Conservation (phyloP, 2,329 filamentous ascomycete genomes). For the Sarocladiaceae sp. region DNA sequence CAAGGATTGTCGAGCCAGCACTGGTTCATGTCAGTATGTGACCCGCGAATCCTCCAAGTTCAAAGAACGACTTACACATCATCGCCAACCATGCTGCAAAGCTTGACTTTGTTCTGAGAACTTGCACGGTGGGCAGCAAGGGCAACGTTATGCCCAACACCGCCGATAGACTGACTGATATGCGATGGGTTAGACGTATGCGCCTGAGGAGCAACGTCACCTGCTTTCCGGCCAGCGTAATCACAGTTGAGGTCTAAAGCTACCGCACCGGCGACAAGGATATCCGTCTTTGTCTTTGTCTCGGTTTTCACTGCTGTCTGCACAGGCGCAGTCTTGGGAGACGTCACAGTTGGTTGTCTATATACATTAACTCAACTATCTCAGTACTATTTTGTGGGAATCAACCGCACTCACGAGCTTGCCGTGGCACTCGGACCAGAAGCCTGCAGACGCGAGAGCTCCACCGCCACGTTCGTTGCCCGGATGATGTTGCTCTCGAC, state of each 20-base stretch:
- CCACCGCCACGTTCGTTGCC: slow-evolving; percentile 48
- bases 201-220: slow-evolving; percentile 38
- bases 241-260: slow-evolving; percentile 86
- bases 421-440: slow-evolving; percentile 20
- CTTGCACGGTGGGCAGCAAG: slow-evolving; percentile 68
- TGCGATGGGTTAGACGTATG: slow-evolving; percentile 81
- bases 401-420: slow-evolving; percentile 30
- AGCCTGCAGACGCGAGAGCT: slow-evolving; percentile 40
- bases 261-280: slow-evolving; percentile 87
- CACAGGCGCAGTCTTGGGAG: background rate
- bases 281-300: slow-evolving; percentile 40
- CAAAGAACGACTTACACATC: slow-evolving; percentile 51
- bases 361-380: slow-evolving; percentile 29
- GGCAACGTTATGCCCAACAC: slow-evolving; percentile 89
- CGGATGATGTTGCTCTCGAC: slow-evolving; percentile 48
- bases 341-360: background rate
- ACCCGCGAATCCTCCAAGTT: background rate
- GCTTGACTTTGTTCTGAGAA: slow-evolving; percentile 53
- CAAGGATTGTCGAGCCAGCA: slow-evolving; percentile 67
- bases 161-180: slow-evolving; percentile 79
- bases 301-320: slow-evolving; percentile 11
- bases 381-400: slow-evolving; percentile 12
- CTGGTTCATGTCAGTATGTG: slow-evolving; percentile 26
- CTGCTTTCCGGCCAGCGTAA: slow-evolving; percentile 36
- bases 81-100: slow-evolving; percentile 76